phyloP scores from a whole-genome alignment of 352 stramenopile genomes.

The Elongisporangium undulatum region DNA sequence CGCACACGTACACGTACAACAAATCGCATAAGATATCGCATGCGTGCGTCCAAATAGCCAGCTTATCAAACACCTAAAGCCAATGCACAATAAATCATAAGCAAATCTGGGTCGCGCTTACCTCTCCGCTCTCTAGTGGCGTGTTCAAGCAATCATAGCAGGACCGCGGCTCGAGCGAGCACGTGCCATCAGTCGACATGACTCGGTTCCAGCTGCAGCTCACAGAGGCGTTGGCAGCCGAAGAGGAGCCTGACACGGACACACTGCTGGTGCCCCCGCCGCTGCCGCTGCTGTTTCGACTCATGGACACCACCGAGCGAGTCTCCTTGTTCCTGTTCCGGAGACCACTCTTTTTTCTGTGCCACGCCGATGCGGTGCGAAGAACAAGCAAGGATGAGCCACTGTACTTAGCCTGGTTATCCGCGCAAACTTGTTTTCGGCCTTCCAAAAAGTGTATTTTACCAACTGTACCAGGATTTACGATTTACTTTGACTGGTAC shows the following conservation, averaged over 20 bases:
- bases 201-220: slow-evolving; percentile 42
- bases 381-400: background rate
- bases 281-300: slow-evolving; percentile 24
- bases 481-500: background rate
- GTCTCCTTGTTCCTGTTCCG: slow-evolving; percentile 14
- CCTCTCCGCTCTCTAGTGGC: slow-evolving; percentile 22
- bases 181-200: slow-evolving; percentile 15
- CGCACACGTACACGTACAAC: background rate
- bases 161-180: slow-evolving; percentile 38
- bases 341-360: background rate
- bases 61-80: background rate
- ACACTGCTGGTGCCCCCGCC: slow-evolving; percentile 15
- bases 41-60: background rate
- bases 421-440: background rate
- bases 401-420: background rate
- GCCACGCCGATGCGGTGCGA: background rate
- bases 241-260: background rate
- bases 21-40: background rate
- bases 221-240: slow-evolving; percentile 11
- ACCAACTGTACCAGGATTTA: background rate
- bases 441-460: background rate
- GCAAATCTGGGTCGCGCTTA: slow-evolving; percentile 5
- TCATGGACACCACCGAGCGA: slow-evolving; percentile 35
- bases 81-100: background rate
- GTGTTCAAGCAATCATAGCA: slow-evolving; percentile 63